Conservation (phyloP, 345 rosid genomes). For the Durio zibethinus region DNA sequence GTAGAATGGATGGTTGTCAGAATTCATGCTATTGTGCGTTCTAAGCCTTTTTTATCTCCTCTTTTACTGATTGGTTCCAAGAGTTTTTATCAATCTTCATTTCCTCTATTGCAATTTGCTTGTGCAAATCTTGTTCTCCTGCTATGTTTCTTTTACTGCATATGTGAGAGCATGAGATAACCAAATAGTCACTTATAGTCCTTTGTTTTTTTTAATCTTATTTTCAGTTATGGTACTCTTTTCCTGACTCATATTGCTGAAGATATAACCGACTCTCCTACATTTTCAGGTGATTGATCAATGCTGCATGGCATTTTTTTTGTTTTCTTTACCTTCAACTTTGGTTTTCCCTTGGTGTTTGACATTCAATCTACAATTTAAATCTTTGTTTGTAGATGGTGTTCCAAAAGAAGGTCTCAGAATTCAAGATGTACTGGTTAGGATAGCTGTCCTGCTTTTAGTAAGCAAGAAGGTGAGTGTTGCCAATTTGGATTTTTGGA, state of each 20-base stretch:
- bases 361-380: constrained; percentile 11
- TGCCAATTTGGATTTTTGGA: background rate
- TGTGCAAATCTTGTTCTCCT: background rate
- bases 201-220: background rate
- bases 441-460: constrained; percentile 68
- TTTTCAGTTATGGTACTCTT: constrained; percentile 64
- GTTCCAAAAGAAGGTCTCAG: constrained; percentile 99
- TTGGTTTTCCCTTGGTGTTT: background rate
- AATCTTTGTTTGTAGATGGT: constrained; percentile 64
- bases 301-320: background rate
- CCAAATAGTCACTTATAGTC: background rate
- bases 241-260: constrained; percentile 74
- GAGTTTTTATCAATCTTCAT: background rate
- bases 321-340: constrained; percentile 8
- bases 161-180: background rate
- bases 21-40: background rate
- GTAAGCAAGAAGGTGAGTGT: constrained; percentile 72
- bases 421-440: constrained; percentile 77
- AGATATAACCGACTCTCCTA: constrained; percentile 57
- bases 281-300: constrained; percentile 64
- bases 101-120: background rate
- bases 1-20: background rate
- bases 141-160: background rate
- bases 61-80: background rate
- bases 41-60: background rate